Conservation (phyloP, 768 basidiomycete genomes). For the Tulasnella sp. region DNA sequence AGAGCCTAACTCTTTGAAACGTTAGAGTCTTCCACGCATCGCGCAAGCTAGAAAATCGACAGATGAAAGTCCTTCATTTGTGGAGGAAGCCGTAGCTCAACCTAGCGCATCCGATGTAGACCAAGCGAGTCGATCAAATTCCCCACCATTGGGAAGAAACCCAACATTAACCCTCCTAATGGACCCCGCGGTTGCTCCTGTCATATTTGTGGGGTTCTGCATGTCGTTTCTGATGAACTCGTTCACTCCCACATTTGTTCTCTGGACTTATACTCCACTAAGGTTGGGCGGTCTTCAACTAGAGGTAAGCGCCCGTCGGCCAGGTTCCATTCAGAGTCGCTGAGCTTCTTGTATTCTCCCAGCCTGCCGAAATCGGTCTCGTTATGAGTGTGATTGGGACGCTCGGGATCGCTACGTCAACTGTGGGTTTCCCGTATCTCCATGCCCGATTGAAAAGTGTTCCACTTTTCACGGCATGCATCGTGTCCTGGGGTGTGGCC, state of each 20-base stretch:
- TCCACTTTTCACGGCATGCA: background rate
- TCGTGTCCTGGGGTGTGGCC: background rate
- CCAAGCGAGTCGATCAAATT: background rate
- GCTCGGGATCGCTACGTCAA: background rate
- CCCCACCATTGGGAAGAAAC: background rate
- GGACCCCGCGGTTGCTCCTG: conserved; percentile 11
- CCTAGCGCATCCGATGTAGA: background rate
- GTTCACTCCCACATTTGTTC: conserved; percentile 59
- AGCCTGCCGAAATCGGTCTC: background rate
- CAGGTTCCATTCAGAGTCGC: background rate
- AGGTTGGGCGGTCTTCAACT: conserved; percentile 51
- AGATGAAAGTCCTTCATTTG: background rate
- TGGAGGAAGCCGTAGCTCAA: background rate
- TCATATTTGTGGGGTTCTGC: conserved; percentile 28
- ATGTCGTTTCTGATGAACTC: conserved; percentile 43
- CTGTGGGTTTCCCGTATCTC: background rate
- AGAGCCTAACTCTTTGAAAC: background rate
- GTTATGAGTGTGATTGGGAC: background rate
- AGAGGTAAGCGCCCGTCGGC: conserved; percentile 37
- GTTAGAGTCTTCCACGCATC: conserved; percentile 11
- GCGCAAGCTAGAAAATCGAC: background rate
- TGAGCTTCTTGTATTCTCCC: background rate
- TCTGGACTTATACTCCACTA: conserved; percentile 58
- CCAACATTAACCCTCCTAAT: background rate
- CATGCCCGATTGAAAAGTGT: background rate